Evolutionary conservation across 805 yeast genomes (phyloP), one percentile per base, ranked within the genome.

Genomic region (Lachancea meyersii): DNA sequence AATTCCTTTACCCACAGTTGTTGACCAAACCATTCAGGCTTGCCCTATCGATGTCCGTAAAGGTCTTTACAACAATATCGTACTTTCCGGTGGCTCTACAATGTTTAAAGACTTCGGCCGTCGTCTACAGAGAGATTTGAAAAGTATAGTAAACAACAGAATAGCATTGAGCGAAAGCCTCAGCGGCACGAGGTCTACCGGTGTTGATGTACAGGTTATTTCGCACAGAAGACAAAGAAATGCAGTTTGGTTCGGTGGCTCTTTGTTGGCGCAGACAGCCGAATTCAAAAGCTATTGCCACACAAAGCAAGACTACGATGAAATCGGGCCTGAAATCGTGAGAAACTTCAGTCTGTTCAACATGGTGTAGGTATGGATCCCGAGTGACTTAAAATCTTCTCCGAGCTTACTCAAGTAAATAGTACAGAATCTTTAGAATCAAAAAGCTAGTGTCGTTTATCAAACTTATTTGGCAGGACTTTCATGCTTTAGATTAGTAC

Each of bases 231-330:
- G 93, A 68, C 99, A 93, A 71, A 79, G 96, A 64, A 87, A 93
- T 60, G 99, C 99, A 3, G 99, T 93, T 46, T 93, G 99, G 99
- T 93, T 91, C 63, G 99, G 99, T 55, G 99, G 99, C 53, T 85
- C 95, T 17, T 71, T 93, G 53, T 74, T 93, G 61, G 97, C 99
- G 1, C 97, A 91, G 70, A 93, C 99, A 9, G 80, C 95, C 18
- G 98, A 93, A 68, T 93, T 93, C 70, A 86, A 84, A 67, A 80
- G 94, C 64, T 89, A 89, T 67, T 93, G 97, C 65, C 93, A 93
- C 70, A 91, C 98, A 19, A 93, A 93, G 71, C 82, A 83, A 60
- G 98, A 93, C 61, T 93, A 93, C 66, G 98, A 93, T 60, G 99
- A 93, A 69, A 82, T 82, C 59, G 99, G 99, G 26, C 98, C 99